Percentiles rank a stretch among this genome's conserved stretches.
Conservation (phyloP, 208 protist species). For the Trypanosoma boissoni region DNA sequence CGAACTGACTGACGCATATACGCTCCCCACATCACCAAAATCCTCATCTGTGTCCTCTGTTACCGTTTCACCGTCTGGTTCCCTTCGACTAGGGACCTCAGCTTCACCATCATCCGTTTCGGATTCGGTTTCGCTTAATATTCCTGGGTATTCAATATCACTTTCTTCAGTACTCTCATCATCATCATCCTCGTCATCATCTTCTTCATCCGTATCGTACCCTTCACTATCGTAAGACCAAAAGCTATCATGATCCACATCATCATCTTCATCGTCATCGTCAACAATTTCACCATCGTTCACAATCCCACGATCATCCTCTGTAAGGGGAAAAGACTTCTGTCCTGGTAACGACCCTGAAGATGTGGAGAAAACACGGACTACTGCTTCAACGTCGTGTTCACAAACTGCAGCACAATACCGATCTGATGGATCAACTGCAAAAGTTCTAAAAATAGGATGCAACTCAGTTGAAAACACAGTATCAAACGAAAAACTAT, state of each 20-base stretch:
- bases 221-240: conserved; percentile 21
- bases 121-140: neutral
- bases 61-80: conserved; percentile 23
- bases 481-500: conserved; percentile 73
- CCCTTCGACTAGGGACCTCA: neutral
- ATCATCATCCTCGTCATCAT: conserved; percentile 22
- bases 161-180: conserved; percentile 12
- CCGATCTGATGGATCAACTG: conserved; percentile 79
- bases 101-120: conserved; percentile 15
- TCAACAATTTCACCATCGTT: conserved; percentile 38
- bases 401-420: conserved; percentile 82
- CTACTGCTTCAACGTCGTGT: conserved; percentile 50
- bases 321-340: conserved; percentile 57
- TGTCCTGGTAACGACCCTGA: conserved; percentile 66
- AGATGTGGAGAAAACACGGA: conserved; percentile 76
- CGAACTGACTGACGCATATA: conserved; percentile 19
- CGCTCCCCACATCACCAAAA: conserved; percentile 19
- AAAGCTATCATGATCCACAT: conserved; percentile 25
- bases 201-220: conserved; percentile 20
- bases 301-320: conserved; percentile 32
- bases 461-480: conserved; percentile 78
- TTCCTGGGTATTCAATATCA: neutral
- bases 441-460: conserved; percentile 68
- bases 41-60: conserved; percentile 25
- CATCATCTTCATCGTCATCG: conserved; percentile 47